Evolutionary conservation across 768 basidiomycete genomes (phyloP), one percentile per base, ranked within the genome.

Genomic region (Naganishia vishniacii): DNA sequence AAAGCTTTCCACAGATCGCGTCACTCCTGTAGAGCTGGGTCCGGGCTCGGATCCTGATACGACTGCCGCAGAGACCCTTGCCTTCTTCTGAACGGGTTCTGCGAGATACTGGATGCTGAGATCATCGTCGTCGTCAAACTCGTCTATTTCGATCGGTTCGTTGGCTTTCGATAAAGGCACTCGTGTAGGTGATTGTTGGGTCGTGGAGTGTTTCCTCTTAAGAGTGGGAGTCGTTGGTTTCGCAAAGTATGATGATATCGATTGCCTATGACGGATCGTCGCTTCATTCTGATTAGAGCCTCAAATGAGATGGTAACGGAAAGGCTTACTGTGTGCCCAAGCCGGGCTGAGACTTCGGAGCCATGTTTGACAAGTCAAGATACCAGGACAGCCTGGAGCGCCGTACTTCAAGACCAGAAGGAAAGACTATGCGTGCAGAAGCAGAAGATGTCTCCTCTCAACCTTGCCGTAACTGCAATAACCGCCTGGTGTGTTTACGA

Each of bases 91-190:
- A 18, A 37, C 53, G 4, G 53, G 53, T 20, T 56, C 53, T 25
- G 34, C 37, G 20, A 56, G 23, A 26, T 56, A 15, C 13, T 41
- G 53, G 2, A 56, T 3, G 37, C n/a, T 34, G 34, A 56, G 31
- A 13, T 41, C 53, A 20, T 41, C 53, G 20, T 37, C 23, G n/a
- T 37, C 23, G n/a, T 56, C 53, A 15, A 37, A 56, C 32, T 56
- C 53, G 31, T 56, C 53, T 41, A 56, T 34, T 20, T 40, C 53
- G 53, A 56, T 56, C 53, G 53, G 53, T 13, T 56, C 53, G 15
- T 12, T 25, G 31, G 37, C 53, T 15, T 40, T 40, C 11, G 53
- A 40, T 3, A 31, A 34, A 25, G 20, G 18, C 32, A 13, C n/a
- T 2, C 6, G 20, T 8, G 2, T n/a, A 6, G 53, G 5, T 26